These are phyloP conservation scores for Thelonectria olida DNA, from an alignment of 2,329 filamentous ascomycete genomes.

Conservation along the genomic window DNA sequence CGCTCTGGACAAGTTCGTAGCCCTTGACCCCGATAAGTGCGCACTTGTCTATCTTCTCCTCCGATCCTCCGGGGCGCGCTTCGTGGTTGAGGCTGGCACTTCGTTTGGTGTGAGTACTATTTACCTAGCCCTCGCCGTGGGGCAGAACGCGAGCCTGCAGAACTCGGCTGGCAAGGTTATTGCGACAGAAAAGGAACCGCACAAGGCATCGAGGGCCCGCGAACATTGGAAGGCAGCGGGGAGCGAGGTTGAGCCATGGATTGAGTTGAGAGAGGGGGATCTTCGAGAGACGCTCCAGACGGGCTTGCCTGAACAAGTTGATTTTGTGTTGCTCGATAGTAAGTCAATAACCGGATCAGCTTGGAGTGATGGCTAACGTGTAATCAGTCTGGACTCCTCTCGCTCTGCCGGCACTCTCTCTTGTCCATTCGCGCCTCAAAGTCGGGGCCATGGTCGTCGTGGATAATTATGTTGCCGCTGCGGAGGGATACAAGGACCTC, in stretches of 20 bases:
- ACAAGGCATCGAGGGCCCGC: constrained; percentile 62
- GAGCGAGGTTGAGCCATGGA: constrained; percentile 56
- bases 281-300: constrained; percentile 61
- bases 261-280: constrained; percentile 63
- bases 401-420: constrained; percentile 60
- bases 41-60: constrained; percentile 65
- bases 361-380: background rate
- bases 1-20: constrained; percentile 62
- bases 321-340: constrained; percentile 70
- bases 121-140: constrained; percentile 68
- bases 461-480: constrained; percentile 57
- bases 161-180: constrained; percentile 53
- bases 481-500: constrained; percentile 56
- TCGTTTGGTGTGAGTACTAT: constrained; percentile 71
- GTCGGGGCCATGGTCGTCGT: constrained; percentile 58
- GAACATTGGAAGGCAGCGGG: constrained; percentile 64
- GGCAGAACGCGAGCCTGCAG: constrained; percentile 51
- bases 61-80: constrained; percentile 57
- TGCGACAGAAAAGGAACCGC: constrained; percentile 67
- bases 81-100: constrained; percentile 70
- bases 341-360: constrained; percentile 43
- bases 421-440: constrained; percentile 55
- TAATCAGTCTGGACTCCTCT: constrained; percentile 64
- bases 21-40: constrained; percentile 67
- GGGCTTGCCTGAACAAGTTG: constrained; percentile 57